These are phyloP conservation scores for Colletotrichum sp. DNA, from an alignment of 2,329 filamentous ascomycete genomes.

Conservation along the genomic window DNA sequence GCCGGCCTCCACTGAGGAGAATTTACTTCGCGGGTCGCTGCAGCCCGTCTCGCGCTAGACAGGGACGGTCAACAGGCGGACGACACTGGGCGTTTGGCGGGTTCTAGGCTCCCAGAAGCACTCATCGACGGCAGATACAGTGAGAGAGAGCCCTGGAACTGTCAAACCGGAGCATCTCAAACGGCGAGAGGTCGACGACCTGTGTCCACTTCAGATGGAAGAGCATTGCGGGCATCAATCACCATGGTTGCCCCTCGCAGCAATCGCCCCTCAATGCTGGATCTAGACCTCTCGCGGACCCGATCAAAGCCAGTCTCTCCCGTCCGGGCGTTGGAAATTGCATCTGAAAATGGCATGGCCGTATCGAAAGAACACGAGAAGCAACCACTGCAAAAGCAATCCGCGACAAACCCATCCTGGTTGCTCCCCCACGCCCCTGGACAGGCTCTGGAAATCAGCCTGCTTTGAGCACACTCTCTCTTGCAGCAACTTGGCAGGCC, in stretches of 20 bases:
- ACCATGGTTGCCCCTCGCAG: slow-evolving; percentile 1
- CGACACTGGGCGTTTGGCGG: not conserved
- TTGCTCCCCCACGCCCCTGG: not conserved
- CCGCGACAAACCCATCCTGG: not conserved
- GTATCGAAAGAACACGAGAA: slow-evolving; percentile 16
- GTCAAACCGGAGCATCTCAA: not conserved
- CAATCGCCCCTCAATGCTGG: not conserved
- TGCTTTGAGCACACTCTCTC: not conserved
- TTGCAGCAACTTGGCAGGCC: not conserved
- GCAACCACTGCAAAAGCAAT: not conserved
- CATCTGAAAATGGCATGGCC: slow-evolving; percentile 19
- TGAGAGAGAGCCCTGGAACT: not conserved
- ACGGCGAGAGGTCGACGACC: not conserved
- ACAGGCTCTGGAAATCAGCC: not conserved
- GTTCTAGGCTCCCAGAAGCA: not conserved
- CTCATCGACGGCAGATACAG: not conserved
- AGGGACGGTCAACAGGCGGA: not conserved
- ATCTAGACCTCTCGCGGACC: slow-evolving; percentile 13
- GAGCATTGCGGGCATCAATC: not conserved
- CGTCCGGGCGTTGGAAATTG: slow-evolving; percentile 14
- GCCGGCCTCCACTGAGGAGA: not conserved
- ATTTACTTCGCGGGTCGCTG: not conserved
- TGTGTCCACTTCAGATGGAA: slow-evolving; percentile 13
- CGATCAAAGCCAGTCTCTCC: not conserved
- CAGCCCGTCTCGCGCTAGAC: not conserved